Conservation (phyloP, 2,329 filamentous ascomycete genomes). For the Grosmannia penicillata region DNA sequence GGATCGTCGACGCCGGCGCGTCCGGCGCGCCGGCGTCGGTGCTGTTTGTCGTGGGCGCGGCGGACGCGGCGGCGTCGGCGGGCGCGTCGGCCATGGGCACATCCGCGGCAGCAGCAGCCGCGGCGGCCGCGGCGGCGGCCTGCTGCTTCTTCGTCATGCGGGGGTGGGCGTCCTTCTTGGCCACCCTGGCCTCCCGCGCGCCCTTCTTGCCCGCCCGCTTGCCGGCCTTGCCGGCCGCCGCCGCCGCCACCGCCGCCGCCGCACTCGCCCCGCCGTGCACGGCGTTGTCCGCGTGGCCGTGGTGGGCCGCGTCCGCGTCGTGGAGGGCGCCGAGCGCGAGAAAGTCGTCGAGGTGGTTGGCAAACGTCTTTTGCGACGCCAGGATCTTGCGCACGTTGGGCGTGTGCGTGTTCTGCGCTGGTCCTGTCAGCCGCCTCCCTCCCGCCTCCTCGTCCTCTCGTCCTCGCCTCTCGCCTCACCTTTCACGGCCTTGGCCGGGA, state of each 20-base stretch:
- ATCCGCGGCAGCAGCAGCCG: conserved; percentile 14
- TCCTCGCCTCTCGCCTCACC: conserved; percentile 17
- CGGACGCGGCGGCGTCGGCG: background rate
- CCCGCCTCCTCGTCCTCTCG: background rate
- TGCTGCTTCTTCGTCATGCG: background rate
- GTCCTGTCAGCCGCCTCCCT: background rate
- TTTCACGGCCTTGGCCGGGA: conserved; percentile 39
- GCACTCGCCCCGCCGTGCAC: background rate
- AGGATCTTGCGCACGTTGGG: conserved; percentile 62
- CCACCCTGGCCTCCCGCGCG: too few relatives aligned
- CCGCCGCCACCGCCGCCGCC: background rate
- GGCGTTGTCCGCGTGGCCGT: conserved; percentile 1
- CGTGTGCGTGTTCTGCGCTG: conserved; percentile 42
- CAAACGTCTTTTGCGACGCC: conserved; percentile 68
- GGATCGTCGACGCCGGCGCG: conserved; percentile 16
- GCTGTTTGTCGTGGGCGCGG: background rate
- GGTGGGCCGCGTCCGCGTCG: conserved; percentile 21
- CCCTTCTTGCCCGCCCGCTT: conserved; percentile 3
- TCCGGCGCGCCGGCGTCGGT: conserved; percentile 10
- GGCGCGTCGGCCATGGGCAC: conserved; percentile 26
- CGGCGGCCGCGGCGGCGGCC: background rate
- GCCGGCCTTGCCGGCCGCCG: background rate
- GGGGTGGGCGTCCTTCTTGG: background rate
- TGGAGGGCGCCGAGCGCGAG: conserved; percentile 43
- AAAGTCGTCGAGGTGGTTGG: conserved; percentile 70